Evolutionary conservation across 2,329 filamentous ascomycete genomes (phyloP).

Genomic region (Ceratocystis destructans): DNA sequence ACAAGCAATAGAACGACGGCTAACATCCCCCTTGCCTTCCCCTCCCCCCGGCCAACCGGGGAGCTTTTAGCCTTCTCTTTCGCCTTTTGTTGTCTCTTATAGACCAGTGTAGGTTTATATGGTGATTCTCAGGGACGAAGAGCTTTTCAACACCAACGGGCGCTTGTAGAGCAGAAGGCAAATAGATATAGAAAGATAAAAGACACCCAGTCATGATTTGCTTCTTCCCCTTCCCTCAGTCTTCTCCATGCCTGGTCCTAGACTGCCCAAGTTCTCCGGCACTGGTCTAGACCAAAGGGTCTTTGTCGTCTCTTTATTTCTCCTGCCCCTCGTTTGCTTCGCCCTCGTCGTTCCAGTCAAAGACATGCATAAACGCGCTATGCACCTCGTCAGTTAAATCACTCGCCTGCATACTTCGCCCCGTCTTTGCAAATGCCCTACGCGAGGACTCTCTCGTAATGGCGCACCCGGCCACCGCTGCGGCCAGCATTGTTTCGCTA

Average conservation of each 20-base stretch:
- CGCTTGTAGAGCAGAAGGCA: background rate
- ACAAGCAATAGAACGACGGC: background rate
- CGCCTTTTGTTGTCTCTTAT: background rate
- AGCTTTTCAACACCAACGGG: background rate
- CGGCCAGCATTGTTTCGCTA: slow-evolving; percentile 56
- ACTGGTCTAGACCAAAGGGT: background rate
- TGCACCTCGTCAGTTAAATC: slow-evolving; percentile 89
- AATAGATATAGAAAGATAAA: no score
- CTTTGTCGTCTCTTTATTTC: background rate
- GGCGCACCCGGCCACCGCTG: slow-evolving; percentile 72
- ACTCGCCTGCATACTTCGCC: slow-evolving; percentile 78
- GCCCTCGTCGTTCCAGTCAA: slow-evolving; percentile 47
- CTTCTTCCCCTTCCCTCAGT: background rate
- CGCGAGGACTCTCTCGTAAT: slow-evolving; percentile 83
- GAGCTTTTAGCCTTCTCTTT: background rate
- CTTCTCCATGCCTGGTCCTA: background rate
- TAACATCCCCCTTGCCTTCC: background rate
- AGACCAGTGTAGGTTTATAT: background rate
- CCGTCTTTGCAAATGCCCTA: slow-evolving; percentile 71
- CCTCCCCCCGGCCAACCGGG: background rate
- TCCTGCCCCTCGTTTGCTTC: background rate
- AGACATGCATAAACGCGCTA: slow-evolving; percentile 60
- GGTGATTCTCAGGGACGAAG: slow-evolving; percentile 1
- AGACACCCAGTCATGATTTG: no score
- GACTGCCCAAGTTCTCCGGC: background rate